A percentile compares a stretch with the other conserved stretches of the same genome.
Conservation (phyloP, 2,329 filamentous ascomycete genomes). For the Ciborinia camelliae region DNA sequence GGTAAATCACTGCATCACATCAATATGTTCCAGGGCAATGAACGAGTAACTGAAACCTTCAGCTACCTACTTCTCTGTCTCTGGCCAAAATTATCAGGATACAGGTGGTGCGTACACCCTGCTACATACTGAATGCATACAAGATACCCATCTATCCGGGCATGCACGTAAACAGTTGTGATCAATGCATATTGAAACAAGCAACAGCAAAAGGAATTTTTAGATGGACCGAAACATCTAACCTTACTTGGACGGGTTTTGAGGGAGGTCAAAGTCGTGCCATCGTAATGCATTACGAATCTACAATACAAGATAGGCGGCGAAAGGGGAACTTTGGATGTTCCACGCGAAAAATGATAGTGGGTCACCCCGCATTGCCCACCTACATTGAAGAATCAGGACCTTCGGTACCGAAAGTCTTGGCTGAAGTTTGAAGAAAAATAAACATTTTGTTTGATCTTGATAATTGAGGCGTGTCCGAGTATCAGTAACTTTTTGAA, state of each 20-base stretch:
- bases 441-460: background rate
- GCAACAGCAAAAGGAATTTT: background rate
- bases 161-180: background rate
- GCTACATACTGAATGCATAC: background rate
- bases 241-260: background rate
- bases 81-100: background rate
- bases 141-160: background rate
- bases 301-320: background rate
- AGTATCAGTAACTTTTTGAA: background rate
- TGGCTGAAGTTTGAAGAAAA: background rate
- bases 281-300: slow-evolving; percentile 6
- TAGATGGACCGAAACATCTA: background rate
- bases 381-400: background rate
- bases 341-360: background rate
- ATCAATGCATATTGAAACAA: background rate
- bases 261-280: background rate
- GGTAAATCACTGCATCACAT: background rate
- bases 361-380: background rate
- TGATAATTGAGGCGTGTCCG: background rate
- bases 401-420: background rate
- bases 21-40: background rate
- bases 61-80: background rate
- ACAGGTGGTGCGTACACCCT: background rate
- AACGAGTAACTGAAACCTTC: background rate
- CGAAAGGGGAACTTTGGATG: background rate